These are phyloP conservation scores for Ascochyta rabiei DNA, from an alignment of 2,329 filamentous ascomycete species.

Conservation along the genomic window DNA sequence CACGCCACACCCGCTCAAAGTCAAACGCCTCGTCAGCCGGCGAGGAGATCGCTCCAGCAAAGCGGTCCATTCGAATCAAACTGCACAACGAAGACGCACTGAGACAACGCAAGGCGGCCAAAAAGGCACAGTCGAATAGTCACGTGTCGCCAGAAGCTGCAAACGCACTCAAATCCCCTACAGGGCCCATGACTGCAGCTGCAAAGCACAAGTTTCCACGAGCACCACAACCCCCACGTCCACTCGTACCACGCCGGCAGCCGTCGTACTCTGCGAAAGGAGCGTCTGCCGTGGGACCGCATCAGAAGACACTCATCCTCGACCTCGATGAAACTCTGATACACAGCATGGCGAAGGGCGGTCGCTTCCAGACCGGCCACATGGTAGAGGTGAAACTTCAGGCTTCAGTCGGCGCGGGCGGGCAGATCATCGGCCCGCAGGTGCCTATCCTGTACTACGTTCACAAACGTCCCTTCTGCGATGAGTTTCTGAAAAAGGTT, in stretches of 20 bases:
- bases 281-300: conserved; percentile 44
- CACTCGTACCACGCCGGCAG: conserved; percentile 85
- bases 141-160: conserved; percentile 56
- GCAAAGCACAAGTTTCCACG: conserved; percentile 74
- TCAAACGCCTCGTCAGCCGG: conserved; percentile 55
- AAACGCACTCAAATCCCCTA: conserved; percentile 87
- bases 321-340: conserved; percentile 98
- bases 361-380: conserved; percentile 92
- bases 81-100: conserved; percentile 80
- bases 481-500: conserved; percentile 90
- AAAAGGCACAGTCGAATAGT: conserved; percentile 57
- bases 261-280: conserved; percentile 73
- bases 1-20: conserved; percentile 68
- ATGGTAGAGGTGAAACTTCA: conserved; percentile 98
- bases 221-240: conserved; percentile 84
- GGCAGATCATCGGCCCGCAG: conserved; percentile 76
- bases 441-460: conserved; percentile 99
- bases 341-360: conserved; percentile 96
- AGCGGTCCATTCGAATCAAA: conserved; percentile 89
- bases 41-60: conserved; percentile 70
- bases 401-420: conserved; percentile 70
- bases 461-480: conserved; percentile 95
- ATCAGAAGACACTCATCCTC: conserved; percentile 89
- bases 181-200: conserved; percentile 73
- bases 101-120: conserved; percentile 74